These are phyloP conservation scores for Pugionium dolabratum DNA, from an alignment of 345 rosid genomes.

Conservation along the genomic window DNA sequence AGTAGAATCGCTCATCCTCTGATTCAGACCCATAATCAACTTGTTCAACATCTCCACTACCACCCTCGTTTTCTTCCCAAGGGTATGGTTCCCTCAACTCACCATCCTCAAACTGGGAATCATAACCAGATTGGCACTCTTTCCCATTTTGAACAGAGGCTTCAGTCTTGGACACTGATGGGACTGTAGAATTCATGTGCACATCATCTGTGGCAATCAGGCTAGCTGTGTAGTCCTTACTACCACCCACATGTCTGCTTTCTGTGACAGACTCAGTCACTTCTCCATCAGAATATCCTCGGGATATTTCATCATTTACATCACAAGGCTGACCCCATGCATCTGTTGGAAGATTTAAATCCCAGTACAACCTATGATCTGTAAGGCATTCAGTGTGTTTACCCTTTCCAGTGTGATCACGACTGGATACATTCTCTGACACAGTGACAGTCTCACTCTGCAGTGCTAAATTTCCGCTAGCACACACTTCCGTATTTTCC, in stretches of 20 bases:
- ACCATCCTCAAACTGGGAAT: conserved; percentile 76
- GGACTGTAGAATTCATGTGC: conserved; percentile 6
- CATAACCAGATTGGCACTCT: conserved; percentile 59
- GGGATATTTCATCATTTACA: conserved; percentile 27
- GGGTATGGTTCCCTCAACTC: conserved; percentile 62
- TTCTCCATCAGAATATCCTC: conserved; percentile 25
- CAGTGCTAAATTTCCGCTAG: conserved; percentile 36
- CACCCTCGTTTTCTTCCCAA: conserved; percentile 50
- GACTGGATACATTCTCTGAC: conserved; percentile 27
- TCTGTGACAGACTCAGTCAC: conserved; percentile 26
- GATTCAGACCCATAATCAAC: conserved; percentile 62
- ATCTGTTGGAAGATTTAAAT: conserved; percentile 54
- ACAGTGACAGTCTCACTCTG: conserved; percentile 18
- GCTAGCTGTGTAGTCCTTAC: not conserved
- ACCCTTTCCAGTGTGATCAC: conserved; percentile 22
- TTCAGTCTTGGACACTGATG: conserved; percentile 19
- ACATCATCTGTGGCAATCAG: conserved; percentile 42
- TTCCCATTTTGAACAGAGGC: conserved; percentile 18
- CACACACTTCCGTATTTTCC: conserved; percentile 17
- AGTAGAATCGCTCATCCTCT: conserved; percentile 46
- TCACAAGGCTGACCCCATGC: conserved; percentile 54
- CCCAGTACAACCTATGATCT: conserved; percentile 49
- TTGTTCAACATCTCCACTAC: conserved; percentile 46
- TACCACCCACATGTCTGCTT: conserved; percentile 11
- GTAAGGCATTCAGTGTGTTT: conserved; percentile 23